A percentile compares a stretch with the other conserved stretches of the same genome.
Conservation (phyloP, 257 asterid genomes). For the Nicotiana undulata region DNA sequence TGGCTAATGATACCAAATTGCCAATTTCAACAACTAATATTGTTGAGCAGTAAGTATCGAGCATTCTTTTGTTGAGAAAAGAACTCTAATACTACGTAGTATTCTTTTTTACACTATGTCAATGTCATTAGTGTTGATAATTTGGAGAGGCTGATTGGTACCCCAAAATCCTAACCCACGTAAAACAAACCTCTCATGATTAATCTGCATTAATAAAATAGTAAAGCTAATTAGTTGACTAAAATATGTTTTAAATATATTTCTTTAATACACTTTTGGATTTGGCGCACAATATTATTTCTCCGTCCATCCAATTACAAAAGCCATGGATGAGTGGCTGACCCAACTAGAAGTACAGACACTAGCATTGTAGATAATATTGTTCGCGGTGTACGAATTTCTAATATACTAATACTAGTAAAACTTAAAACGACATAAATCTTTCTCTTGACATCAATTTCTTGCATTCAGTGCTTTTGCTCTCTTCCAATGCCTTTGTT, state of each 20-base stretch:
- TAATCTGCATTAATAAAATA: too few relatives aligned
- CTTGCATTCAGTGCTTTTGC: not conserved
- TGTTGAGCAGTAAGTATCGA: not conserved
- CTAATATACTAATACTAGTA: not conserved
- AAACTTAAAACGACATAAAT: not conserved
- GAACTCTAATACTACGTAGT: not conserved
- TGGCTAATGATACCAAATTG: too few relatives aligned
- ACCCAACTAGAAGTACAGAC: not conserved
- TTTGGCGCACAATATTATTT: not conserved
- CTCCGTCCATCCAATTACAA: slow-evolving; percentile 1
- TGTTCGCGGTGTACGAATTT: not conserved
- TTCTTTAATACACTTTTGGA: not conserved
- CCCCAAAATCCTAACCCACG: not conserved
- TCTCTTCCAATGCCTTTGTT: not conserved
- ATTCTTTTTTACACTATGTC: not conserved
- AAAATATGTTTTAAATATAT: not conserved
- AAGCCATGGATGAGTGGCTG: not conserved
- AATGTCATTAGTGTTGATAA: not conserved
- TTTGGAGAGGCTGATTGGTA: not conserved
- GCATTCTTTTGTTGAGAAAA: not conserved
- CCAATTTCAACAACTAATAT: not conserved
- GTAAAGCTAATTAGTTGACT: not conserved
- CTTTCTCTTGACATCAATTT: not conserved
- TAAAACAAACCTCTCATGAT: not conserved
- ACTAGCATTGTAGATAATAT: not conserved